phyloP scores from a whole-genome alignment of 2,329 filamentous ascomycete species.

The Verticillium klebahnii region DNA sequence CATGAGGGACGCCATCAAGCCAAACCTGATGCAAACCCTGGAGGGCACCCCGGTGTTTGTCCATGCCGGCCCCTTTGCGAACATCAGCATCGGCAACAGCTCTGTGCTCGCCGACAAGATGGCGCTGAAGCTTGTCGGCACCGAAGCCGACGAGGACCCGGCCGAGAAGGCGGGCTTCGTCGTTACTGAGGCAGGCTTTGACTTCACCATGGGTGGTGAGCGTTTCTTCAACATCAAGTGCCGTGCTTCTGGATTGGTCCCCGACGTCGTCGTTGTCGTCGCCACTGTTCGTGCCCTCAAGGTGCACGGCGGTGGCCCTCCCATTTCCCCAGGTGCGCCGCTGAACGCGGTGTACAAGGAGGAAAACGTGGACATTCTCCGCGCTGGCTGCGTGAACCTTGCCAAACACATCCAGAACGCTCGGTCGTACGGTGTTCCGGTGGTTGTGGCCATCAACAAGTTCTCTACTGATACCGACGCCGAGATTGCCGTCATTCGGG shows the following conservation, averaged over 20 bases:
- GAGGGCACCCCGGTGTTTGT: slow-evolving; percentile 98
- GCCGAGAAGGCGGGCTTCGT: slow-evolving; percentile 83
- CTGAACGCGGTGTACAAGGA: slow-evolving; percentile 86
- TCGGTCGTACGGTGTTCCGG: slow-evolving; percentile 81
- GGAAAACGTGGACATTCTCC: slow-evolving; percentile 89
- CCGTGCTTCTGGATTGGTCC: slow-evolving; percentile 84
- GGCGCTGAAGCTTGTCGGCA: slow-evolving; percentile 91
- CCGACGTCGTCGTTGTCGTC: slow-evolving; percentile 91
- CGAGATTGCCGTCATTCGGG: slow-evolving; percentile 82
- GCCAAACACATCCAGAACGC: slow-evolving; percentile 95
- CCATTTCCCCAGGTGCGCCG: slow-evolving; percentile 80
- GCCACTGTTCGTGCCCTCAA: slow-evolving; percentile 94
- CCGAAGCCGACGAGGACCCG: slow-evolving; percentile 85
- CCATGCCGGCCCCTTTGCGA: slow-evolving; percentile 95
- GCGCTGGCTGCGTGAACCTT: slow-evolving; percentile 86
- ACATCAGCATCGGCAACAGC: slow-evolving; percentile 96
- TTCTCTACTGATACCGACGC: slow-evolving; percentile 92
- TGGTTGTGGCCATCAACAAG: slow-evolving; percentile 96
- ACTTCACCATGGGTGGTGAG: slow-evolving; percentile 99
- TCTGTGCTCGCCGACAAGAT: slow-evolving; percentile 94
- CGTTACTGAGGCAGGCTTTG: slow-evolving; percentile 94
- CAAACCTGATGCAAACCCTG: slow-evolving; percentile 96
- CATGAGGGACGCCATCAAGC: slow-evolving; percentile 98
- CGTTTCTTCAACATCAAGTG: slow-evolving; percentile 99
- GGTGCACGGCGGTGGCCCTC: slow-evolving; percentile 94